Evolutionary conservation across 2,329 filamentous ascomycete genomes (phyloP), one percentile per base, ranked within the genome.

Genomic region (Pseudocercospora fuligena): DNA sequence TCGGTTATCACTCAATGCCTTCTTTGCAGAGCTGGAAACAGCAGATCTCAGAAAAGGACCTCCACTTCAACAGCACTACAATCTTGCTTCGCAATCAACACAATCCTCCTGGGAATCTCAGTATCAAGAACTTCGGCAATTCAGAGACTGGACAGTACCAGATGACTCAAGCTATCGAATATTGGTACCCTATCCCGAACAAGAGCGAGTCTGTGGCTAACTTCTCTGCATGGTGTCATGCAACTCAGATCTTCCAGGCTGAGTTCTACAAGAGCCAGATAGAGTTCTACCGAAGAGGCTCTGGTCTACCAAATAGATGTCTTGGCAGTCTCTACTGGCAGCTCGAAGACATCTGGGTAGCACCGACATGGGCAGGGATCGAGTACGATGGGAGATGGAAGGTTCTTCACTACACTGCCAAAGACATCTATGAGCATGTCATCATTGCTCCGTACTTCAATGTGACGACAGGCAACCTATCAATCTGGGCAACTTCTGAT

Each of bases 331-430:
- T 90, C 5, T 89, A 89, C 74, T 90, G 88, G 88, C 88, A 90
- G 72, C 79, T 90, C 1, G 87, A 90, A 70, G 88, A 90, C 71
- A 85, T 88, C 65, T 75, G 73, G 74, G 86, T 88, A 69, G 87
- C 86, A 1, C 87, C 88, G 0, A 88, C 86, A 0, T 90, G 88
- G 87, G 86, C 87, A 0, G 84, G 86, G 0, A 85, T 89, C 36
- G 88, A 90, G 73, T 88, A 88, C 66, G 84, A 86, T 59, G 87
- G 87, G 0, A 79, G 88, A 0, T 89, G 87, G 87, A 89, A 90
- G 73, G 81, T 88, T 0, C 75, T 89, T 19, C 87, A 89, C 66
- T 87, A 89, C 64, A 79, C 82, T 1, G 83, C 84, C 2, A 85
- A 84, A 65, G 86, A 89, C 64, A 83, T 87, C 25, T 90, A 87